Evolutionary conservation across 2,329 filamentous ascomycete genomes (phyloP).

Genomic region (Trichothecium sympodiale): DNA sequence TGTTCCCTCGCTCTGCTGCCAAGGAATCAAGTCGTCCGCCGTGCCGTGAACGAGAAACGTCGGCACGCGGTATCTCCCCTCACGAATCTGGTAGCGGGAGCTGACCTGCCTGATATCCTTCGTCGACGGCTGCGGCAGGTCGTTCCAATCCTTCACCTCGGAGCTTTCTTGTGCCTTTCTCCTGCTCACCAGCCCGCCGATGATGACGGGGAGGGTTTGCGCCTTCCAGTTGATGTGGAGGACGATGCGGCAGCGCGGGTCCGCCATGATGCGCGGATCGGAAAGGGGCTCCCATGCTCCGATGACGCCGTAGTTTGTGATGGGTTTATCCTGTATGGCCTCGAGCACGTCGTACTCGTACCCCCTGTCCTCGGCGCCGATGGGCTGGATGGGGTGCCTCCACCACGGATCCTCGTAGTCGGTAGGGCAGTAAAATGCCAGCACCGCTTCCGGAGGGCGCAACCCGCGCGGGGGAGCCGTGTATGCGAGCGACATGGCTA

Average conservation of each 20-base stretch:
- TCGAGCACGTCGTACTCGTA: no score
- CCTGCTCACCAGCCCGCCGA: slow-evolving; percentile 14
- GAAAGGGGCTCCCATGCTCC: no score
- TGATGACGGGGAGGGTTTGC: slow-evolving; percentile 22
- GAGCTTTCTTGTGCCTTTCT: background rate
- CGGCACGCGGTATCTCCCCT: slow-evolving; percentile 3
- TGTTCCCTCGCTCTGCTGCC: no score
- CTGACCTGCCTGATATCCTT: no score
- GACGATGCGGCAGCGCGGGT: slow-evolving; percentile 23
- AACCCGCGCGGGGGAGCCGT: slow-evolving; percentile 19
- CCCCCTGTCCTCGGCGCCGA: no score
- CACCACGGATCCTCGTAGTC: no score
- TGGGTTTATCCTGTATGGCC: no score
- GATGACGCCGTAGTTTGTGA: no score
- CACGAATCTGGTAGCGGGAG: slow-evolving; percentile 5
- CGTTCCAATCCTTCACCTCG: no score
- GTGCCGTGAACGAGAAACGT: slow-evolving; percentile 7
- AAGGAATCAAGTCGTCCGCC: slow-evolving; percentile 6
- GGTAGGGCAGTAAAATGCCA: slow-evolving; percentile 31
- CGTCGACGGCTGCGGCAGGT: no score
- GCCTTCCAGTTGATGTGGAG: slow-evolving; percentile 31
- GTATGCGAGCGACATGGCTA: slow-evolving; percentile 32
- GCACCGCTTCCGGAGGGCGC: slow-evolving; percentile 25
- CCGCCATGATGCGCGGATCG: slow-evolving; percentile 15
- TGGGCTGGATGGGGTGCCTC: no score